Evolutionary conservation across 1,284 basidiomycete species (phyloP), one percentile per base, ranked within the genome.

Genomic region (Microbotryum saponariae): DNA sequence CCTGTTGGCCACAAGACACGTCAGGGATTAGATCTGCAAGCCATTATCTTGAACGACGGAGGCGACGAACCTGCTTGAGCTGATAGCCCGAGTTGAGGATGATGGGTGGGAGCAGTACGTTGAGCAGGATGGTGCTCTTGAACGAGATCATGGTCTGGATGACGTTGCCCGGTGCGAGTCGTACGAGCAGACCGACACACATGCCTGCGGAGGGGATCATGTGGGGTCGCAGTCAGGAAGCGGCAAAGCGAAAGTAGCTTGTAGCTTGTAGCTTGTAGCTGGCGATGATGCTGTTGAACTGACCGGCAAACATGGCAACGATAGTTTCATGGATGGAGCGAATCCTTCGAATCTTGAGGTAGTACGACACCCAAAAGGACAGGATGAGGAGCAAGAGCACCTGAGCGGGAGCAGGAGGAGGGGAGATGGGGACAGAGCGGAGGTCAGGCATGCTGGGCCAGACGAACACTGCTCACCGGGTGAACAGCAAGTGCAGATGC

Each of bases 51-150:
- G 2, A 18, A n/a, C 12, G 51, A 44, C 54, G 52, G 42, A n/a
- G 21, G n/a, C 9, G 5, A 74, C 80, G 59, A 66, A 86, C 90
- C 80, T 97, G 92, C 74, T 94, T 93, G 58, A 99, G 82, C 76
- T 97, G 92, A 76, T 97, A 99, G 7, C 94, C 94, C 7, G 91
- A 97, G 74, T 96, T 94, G 49, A 99, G 80, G 73, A 99, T 99
- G 75, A 99, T 99, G 0, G 94, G 96, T 2, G 96, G 96, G 3
- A 98, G 83, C 12, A 99, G 80, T 12, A 97, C 82, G 76, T 99
- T 98, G 80, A 98, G 94, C 82, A 99, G 97, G 60, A 98, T 81
- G 4, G 93, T 97, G 74, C 96, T 91, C 76, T 90, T 92, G 64
- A 70, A 68, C 27, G 67, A 65, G 59, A 99, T 80, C 94, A 98